phyloP scores from a whole-genome alignment of 306 rosid species.

The Quercus aquifolioides region DNA sequence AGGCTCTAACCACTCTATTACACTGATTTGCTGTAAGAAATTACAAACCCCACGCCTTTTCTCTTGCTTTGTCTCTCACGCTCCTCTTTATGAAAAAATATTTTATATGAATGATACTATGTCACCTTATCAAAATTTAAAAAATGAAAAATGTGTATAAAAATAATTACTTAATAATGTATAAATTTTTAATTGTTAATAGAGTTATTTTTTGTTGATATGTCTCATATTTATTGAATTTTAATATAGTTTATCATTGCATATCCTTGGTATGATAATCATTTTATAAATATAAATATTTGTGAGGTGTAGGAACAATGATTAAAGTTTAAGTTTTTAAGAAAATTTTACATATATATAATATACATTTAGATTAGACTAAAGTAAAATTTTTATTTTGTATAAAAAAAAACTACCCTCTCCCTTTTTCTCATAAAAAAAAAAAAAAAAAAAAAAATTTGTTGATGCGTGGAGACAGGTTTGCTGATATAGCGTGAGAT shows the following conservation, averaged over 20 bases:
- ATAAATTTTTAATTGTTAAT: too few species aligned
- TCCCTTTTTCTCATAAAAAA: too few species aligned
- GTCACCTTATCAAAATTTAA: too few species aligned
- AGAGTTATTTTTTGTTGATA: too few species aligned
- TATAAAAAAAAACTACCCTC: too few species aligned
- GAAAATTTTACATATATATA: too few species aligned
- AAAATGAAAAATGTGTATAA: rapidly evolving
- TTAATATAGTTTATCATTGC: rapidly evolving
- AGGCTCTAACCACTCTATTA: too few species aligned
- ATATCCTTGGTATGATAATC: rapidly evolving
- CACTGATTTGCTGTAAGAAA: not conserved
- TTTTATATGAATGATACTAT: too few species aligned
- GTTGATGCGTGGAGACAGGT: slow-evolving; percentile 22
- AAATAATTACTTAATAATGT: too few species aligned
- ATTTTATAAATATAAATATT: too few species aligned
- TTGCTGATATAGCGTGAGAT: not conserved
- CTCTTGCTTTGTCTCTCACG: slow-evolving; percentile 31
- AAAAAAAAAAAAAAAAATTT: too few species aligned
- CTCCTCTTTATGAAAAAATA: not conserved
- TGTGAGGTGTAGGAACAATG: rapidly evolving
- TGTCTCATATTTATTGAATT: rapidly evolving
- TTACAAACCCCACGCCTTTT: not conserved
- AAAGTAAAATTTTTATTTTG: too few species aligned
- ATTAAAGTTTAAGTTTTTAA: rapidly evolving
- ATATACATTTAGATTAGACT: rapidly evolving